Percentiles rank a stretch among this genome's conserved stretches.
phyloP scores from a whole-genome alignment of 306 rosid genomes.

The Cucurbita moschata region DNA sequence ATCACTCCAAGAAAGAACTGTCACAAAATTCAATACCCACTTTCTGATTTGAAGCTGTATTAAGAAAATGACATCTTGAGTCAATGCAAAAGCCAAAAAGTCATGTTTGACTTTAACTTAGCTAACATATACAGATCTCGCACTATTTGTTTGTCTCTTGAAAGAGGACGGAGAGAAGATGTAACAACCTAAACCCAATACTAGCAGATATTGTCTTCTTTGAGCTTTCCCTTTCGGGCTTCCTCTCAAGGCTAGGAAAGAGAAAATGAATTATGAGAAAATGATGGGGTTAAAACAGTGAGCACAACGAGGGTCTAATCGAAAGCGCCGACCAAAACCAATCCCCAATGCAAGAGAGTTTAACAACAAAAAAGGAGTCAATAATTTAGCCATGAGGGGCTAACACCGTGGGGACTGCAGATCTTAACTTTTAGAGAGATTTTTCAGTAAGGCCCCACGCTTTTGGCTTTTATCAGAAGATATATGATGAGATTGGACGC shows the following conservation, averaged over 20 bases:
- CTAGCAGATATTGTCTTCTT: too few relatives aligned
- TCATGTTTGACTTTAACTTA: conserved; percentile 4
- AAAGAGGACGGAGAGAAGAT: not conserved
- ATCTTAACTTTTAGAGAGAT: conserved; percentile 1
- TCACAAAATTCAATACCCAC: conserved; percentile 1
- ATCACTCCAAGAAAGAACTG: not conserved
- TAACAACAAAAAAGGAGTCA: conserved; percentile 6
- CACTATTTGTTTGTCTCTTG: not conserved
- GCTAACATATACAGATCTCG: not conserved
- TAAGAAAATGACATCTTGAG: not conserved
- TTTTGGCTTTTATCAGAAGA: not conserved
- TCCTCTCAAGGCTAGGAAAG: not conserved
- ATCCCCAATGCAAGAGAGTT: not conserved
- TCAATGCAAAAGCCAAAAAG: not conserved
- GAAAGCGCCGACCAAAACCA: not conserved
- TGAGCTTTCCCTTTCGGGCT: too few relatives aligned
- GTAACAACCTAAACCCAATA: too few relatives aligned
- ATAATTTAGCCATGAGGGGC: conserved; percentile 3
- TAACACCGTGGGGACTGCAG: conserved; percentile 6
- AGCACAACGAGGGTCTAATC: not conserved
- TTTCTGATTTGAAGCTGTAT: not conserved
- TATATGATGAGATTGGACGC: not conserved
- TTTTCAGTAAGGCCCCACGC: not conserved
- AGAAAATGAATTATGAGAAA: not conserved
- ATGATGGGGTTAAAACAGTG: not conserved